Conservation (phyloP, 2,329 filamentous ascomycete species). For the Coleophoma cylindrospora region DNA sequence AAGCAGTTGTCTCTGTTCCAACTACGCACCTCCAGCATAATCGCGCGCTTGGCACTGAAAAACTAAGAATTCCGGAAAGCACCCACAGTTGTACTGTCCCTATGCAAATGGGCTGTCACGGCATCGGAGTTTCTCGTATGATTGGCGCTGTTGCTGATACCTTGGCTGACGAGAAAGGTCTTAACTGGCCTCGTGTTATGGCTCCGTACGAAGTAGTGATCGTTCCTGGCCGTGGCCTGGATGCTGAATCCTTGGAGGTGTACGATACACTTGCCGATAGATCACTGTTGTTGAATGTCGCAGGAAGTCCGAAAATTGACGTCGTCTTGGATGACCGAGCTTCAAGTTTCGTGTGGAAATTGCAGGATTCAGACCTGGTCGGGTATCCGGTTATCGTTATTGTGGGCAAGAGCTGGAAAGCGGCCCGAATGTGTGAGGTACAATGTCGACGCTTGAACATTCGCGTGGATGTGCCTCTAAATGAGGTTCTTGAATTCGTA, state of each 20-base stretch:
- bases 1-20: constrained; percentile 52
- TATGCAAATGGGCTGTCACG: constrained; percentile 94
- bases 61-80: neutral
- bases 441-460: constrained; percentile 24
- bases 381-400: constrained; percentile 84
- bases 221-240: constrained; percentile 44
- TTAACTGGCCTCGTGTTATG: constrained; percentile 85
- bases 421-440: constrained; percentile 21
- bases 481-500: constrained; percentile 6
- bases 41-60: constrained; percentile 1
- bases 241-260: constrained; percentile 47
- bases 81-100: constrained; percentile 33
- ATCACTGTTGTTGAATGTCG: constrained; percentile 2
- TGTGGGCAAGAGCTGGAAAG: constrained; percentile 65
- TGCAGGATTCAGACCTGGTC: constrained; percentile 83
- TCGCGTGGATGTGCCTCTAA: constrained; percentile 15
- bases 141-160: constrained; percentile 81
- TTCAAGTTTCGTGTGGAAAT: constrained; percentile 72
- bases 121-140: constrained; percentile 87
- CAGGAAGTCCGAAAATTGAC: constrained; percentile 42
- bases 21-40: constrained; percentile 15
- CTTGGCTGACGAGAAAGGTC: constrained; percentile 63
- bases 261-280: constrained; percentile 52
- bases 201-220: constrained; percentile 78
- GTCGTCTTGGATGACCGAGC: constrained; percentile 69